A percentile compares a stretch with the other conserved stretches of the same genome.
These are phyloP conservation scores for Neltuma alba DNA, from an alignment of 306 rosid species.

Conservation along the genomic window DNA sequence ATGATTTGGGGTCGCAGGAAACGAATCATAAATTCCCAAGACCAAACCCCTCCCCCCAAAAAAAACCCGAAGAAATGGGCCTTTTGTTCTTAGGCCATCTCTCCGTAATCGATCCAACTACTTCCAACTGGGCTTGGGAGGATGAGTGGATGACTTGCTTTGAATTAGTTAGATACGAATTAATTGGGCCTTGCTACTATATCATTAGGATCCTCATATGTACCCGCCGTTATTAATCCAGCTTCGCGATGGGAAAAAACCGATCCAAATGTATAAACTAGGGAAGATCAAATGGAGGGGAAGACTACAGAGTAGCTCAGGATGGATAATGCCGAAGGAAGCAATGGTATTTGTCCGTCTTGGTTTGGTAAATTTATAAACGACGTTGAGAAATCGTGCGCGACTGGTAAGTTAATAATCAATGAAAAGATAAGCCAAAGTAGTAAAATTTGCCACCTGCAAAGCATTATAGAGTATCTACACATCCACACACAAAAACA, in stretches of 20 bases:
- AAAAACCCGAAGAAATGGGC: background rate
- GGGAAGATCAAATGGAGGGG: background rate
- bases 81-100: background rate
- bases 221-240: too few species aligned
- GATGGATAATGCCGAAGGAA: slow-evolving; percentile 22
- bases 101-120: slow-evolving; percentile 13
- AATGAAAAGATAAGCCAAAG: too few species aligned
- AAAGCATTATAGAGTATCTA: background rate
- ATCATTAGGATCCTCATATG: background rate
- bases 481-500: background rate
- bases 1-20: too few species aligned
- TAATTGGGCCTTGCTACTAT: background rate
- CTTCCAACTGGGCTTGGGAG: background rate
- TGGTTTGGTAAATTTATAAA: background rate
- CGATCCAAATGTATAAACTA: too few species aligned
- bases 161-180: background rate
- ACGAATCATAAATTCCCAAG: too few species aligned
- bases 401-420: background rate
- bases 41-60: too few species aligned
- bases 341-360: background rate
- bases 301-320: background rate
- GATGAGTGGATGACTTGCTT: background rate
- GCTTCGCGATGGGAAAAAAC: too few species aligned
- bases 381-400: background rate
- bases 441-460: slow-evolving; percentile 17